phyloP scores from a whole-genome alignment of 139 green algal species.

The Chlorokybus atmophyticus region DNA sequence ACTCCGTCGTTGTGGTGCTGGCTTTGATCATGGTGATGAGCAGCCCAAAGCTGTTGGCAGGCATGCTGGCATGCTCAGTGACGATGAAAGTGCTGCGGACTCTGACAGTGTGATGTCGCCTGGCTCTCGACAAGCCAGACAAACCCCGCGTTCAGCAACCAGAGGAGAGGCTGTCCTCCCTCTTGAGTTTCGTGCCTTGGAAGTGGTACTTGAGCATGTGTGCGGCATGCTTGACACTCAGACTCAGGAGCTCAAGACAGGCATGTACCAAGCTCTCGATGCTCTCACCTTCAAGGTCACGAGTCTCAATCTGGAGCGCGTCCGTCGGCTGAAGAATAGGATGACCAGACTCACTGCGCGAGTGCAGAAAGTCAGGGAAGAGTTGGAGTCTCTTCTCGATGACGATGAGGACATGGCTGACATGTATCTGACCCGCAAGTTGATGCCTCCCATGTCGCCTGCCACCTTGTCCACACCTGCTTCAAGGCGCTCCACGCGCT shows the following conservation, averaged over 20 bases:
- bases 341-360: constrained; percentile 28
- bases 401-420: constrained; percentile 40
- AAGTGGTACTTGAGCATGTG: constrained; percentile 26
- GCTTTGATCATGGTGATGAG: no score
- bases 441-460: background rate
- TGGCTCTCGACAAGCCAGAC: no score
- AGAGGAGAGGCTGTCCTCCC: constrained; percentile 15
- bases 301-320: constrained; percentile 71
- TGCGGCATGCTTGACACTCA: constrained; percentile 44
- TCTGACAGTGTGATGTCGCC: constrained; percentile 2
- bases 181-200: constrained; percentile 29
- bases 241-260: constrained; percentile 63
- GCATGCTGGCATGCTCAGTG: constrained; percentile 3
- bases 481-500: background rate
- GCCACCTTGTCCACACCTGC: constrained; percentile 5
- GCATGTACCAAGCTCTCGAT: constrained; percentile 71
- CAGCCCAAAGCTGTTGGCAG: no score
- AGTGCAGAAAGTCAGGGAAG: constrained; percentile 28
- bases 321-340: constrained; percentile 75
- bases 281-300: constrained; percentile 67
- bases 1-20: no score
- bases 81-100: constrained; percentile 1
- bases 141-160: no score
- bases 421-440: constrained; percentile 34
- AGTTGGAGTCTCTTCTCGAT: constrained; percentile 32